Conservation (phyloP, 1,139 yeast genomes). For the Candida glucosophila region DNA sequence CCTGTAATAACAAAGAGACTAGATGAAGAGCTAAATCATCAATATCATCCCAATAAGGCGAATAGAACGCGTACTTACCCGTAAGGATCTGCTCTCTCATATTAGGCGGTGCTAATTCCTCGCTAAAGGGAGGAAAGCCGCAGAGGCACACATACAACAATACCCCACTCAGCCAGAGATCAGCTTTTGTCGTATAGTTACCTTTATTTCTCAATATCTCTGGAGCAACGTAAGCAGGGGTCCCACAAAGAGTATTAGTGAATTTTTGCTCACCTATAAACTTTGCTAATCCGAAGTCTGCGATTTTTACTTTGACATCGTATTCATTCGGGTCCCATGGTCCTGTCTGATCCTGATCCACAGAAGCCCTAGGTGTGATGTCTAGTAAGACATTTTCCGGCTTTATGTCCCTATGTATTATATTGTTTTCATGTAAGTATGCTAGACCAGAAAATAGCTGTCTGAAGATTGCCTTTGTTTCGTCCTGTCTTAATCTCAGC, state of each 20-base stretch:
- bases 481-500: constrained; percentile 50
- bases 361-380: constrained; percentile 36
- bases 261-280: constrained; percentile 70
- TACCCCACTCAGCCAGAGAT: constrained; percentile 77
- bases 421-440: constrained; percentile 63
- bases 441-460: constrained; percentile 57
- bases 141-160: constrained; percentile 67
- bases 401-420: constrained; percentile 82
- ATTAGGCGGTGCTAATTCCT: constrained; percentile 69
- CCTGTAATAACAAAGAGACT: constrained; percentile 51
- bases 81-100: constrained; percentile 66
- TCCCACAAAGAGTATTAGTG: constrained; percentile 73
- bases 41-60: constrained; percentile 74
- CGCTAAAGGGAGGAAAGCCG: constrained; percentile 83
- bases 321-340: constrained; percentile 63
- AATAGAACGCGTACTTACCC: constrained; percentile 65
- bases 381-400: constrained; percentile 85
- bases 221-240: constrained; percentile 81
- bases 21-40: constrained; percentile 58
- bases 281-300: constrained; percentile 76
- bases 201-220: constrained; percentile 50
- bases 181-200: constrained; percentile 63
- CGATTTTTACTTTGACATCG: constrained; percentile 62
- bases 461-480: constrained; percentile 50
- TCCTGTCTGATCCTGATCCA: constrained; percentile 50